These are phyloP conservation scores for Globisporangium rhizosaccharum DNA, from an alignment of 352 stramenopile genomes.

Conservation along the genomic window DNA sequence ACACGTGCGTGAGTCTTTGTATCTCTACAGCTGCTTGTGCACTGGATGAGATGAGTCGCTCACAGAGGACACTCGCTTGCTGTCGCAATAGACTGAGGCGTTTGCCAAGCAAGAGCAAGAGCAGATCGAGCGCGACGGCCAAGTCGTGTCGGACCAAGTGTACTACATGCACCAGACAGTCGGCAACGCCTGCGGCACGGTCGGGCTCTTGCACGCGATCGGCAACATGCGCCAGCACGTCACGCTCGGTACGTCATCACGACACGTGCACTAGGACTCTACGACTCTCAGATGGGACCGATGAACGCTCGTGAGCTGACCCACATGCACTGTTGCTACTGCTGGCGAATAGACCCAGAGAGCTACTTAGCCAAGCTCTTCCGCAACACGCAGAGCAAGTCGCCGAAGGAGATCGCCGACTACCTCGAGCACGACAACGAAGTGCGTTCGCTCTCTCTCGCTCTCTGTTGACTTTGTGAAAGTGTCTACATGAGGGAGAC, in stretches of 20 bases:
- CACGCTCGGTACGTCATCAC: conserved; percentile 31
- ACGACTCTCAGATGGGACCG: background rate
- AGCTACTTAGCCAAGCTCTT: conserved; percentile 87
- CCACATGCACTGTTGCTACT: background rate
- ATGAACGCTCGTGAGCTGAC: background rate
- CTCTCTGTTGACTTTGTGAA: no score
- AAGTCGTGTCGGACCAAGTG: conserved; percentile 68
- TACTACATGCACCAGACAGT: conserved; percentile 96
- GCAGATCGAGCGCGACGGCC: conserved; percentile 63
- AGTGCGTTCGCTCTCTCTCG: conserved; percentile 17
- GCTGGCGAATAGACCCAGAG: conserved; percentile 23
- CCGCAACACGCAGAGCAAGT: conserved; percentile 68
- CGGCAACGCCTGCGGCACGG: conserved; percentile 95
- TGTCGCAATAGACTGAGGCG: conserved; percentile 49
- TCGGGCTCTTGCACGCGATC: conserved; percentile 93
- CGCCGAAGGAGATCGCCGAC: conserved; percentile 75
- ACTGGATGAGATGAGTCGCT: background rate
- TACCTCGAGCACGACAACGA: conserved; percentile 89
- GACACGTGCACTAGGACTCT: no score
- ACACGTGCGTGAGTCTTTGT: conserved; percentile 33
- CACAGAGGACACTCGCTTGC: background rate
- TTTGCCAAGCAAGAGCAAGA: conserved; percentile 65
- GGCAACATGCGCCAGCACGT: conserved; percentile 87
- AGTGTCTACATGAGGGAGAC: background rate
- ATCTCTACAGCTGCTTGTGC: background rate